Base-by-base conservation (phyloP, 2,329 filamentous ascomycete species). In the Emergomyces africanus region DNA sequence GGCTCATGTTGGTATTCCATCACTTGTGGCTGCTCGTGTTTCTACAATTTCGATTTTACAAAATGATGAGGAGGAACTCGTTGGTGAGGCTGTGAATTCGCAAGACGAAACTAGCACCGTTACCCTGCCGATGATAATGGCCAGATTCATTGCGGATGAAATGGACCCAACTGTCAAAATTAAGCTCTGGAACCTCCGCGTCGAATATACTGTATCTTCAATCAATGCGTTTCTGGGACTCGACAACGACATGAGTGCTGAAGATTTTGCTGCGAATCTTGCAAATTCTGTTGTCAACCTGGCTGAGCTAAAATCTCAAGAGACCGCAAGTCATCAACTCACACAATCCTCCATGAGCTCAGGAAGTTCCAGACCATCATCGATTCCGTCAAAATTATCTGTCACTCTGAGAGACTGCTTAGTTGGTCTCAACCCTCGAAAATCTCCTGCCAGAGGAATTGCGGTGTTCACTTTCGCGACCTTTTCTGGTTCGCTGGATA, bases 121-220 rank as follows among this genome's bases (percentile, higher is more conserved):
- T 8, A 58, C 60, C 18, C 65, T 72, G 18, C 84, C 86, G 0
- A 89, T 91, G 63, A 71, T 97, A 57, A 96, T 95, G 85, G 83
- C 88, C 61, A 83, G 94, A 55, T 88, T 96, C 75, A 88, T 99
- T 64, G 90, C 90, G 0, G 91, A 97, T 69, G 92, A 97, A 69
- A 89, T 95, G 74, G 92, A 97, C 63, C 92, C 95, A 0, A 85
- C 89, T 6, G 78, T 96, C 64, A 96, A 95, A 70, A 72, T 96
- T 60, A 95, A 95, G 69, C 75, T 97, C 48, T 88, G 88, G 71
- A 90, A 95, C 62, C 66, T 95, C 4, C 86, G 84, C 61, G 72
- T 90, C n/a, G 95, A 99, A 69, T 99, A 99, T 70, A 86, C 87
- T 18, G 88, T 97, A 3, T 82, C 89, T 0, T 89, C 88, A 0